A percentile compares a stretch with the other conserved stretches of the same genome.
phyloP scores from a whole-genome alignment of 2,329 filamentous ascomycete species.

The Eutypa lata region DNA sequence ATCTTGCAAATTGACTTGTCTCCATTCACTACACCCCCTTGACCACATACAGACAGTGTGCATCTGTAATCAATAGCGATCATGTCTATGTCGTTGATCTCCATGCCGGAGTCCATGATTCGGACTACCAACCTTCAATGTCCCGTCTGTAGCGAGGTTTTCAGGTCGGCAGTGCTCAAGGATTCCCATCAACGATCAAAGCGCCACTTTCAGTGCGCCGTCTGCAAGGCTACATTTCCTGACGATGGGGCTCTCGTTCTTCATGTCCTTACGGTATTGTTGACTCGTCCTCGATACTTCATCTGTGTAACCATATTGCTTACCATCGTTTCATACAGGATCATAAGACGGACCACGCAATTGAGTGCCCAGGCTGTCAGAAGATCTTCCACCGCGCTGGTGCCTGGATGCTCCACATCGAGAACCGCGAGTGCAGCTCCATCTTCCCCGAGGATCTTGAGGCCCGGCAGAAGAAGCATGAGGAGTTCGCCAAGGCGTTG shows the following conservation, averaged over 20 bases:
- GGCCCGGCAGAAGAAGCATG: slow-evolving; percentile 33
- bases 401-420: slow-evolving; percentile 43
- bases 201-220: slow-evolving; percentile 1
- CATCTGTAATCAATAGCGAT: background rate
- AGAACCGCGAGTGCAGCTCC: slow-evolving; percentile 35
- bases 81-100: background rate
- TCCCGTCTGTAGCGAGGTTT: background rate
- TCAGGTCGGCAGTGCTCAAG: background rate
- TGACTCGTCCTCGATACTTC: background rate
- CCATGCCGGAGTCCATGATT: background rate
- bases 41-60: too few relatives aligned
- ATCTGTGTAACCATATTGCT: slow-evolving; percentile 2
- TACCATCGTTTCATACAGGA: slow-evolving; percentile 21
- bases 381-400: slow-evolving; percentile 34
- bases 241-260: background rate
- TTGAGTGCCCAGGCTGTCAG: slow-evolving; percentile 46
- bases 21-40: too few relatives aligned
- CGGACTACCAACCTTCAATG: slow-evolving; percentile 1
- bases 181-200: background rate
- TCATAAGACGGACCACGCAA: slow-evolving; percentile 37
- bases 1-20: too few relatives aligned
- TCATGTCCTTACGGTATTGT: background rate
- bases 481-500: slow-evolving; percentile 30
- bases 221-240: slow-evolving; percentile 1
- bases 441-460: slow-evolving; percentile 33